Base-by-base conservation (phyloP, 306 rosid species). In the Lupinus albus region DNA sequence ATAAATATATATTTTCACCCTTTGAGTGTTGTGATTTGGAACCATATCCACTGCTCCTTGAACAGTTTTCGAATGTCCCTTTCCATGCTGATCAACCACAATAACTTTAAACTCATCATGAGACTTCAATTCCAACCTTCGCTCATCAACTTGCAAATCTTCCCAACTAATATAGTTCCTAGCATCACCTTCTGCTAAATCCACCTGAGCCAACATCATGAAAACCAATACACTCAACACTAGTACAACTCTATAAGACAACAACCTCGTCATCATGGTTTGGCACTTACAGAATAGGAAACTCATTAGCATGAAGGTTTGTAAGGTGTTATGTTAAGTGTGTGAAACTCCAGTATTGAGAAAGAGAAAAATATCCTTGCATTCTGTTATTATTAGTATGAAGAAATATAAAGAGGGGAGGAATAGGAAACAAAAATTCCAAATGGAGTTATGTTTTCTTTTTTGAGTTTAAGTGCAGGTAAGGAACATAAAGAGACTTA, bases 11-110 rank as follows among this genome's bases (percentile, higher is more conserved):
- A 93, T 93, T 69, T 90, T 90, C 30, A 86, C 84, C 57, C 99
- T 84, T 0, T 79, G 50, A 10, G 48, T 68, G 58, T 88, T 90
- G 15, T 76, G 58, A 13, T 76, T 36, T 14, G 97, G 94, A 76
- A 90, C 86, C 90, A 90, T 63, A 64, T 93, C 87, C 45, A 90
- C 87, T 0, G 97, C 98, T 25, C 88, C 97, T 81, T 89, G 97
- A 80, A 93, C 87, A 45, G 99, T 93, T 11, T 47, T 32, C 1
- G 96, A 90, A 61, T 90, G 77, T 42, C 99, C 97, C 13, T 56
- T 54, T 0, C 94, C 91, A 64, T 77, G 60, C 21, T 79, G 78
- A 50, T 88, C 88, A 33, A 93, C 99, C 48, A 85, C 80, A 52
- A 93, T 83, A 6, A 88, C 56, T 32, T 80, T 39, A 4, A 76